Base-by-base conservation (phyloP, 2,329 filamentous ascomycete species). In the Venturia asperata region DNA sequence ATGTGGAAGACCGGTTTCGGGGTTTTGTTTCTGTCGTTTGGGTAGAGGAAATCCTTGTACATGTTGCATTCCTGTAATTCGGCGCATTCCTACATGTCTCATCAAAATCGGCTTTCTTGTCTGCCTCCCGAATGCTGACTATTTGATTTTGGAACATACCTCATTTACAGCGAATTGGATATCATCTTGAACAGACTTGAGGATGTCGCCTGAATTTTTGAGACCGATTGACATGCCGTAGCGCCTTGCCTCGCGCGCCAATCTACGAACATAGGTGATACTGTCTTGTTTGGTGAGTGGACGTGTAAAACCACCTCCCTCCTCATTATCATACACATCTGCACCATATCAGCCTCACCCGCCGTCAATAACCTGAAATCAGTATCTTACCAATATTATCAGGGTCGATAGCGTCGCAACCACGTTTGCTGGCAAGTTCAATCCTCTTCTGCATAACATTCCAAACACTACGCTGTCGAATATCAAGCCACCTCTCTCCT, bases 1-100 rank as follows among this genome's bases (percentile, higher is more conserved):
- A 90, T 88, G 71, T 89, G 84, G 72, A 90, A 89, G 37, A 90
- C 87, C 1, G 87, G 87, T 73, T 90, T 89, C 41, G 79, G 78
- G 6, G 81, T 81, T 13, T 79, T 70, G 66, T 30, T 24, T 9
- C 41, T 41, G 6, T 43, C 37, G 47, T 24, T 37, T n/a, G 62
- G 43, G 30, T 43, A 42, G 11, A 87, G 81, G 70, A 89, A 89
- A 3, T 80, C 74, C 2, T 76, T 73, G 72, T 85, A 89, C 1
- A 75, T 80, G 45, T 77, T 75, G 71, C 87, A 89, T 72, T 62
- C 39, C 24, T 67, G 5, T 6, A 56, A 7, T 24, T 56, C 21
- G 89, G 86, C 6, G 75, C 67, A 69, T 83, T 84, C 71, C 47
- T 49, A 21, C 15, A 7, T 9, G 21, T 27, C 4, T 10, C 9